phyloP scores from a whole-genome alignment of 225 moss, liverwort and hornwort species.

The Straminergon stramineum region DNA sequence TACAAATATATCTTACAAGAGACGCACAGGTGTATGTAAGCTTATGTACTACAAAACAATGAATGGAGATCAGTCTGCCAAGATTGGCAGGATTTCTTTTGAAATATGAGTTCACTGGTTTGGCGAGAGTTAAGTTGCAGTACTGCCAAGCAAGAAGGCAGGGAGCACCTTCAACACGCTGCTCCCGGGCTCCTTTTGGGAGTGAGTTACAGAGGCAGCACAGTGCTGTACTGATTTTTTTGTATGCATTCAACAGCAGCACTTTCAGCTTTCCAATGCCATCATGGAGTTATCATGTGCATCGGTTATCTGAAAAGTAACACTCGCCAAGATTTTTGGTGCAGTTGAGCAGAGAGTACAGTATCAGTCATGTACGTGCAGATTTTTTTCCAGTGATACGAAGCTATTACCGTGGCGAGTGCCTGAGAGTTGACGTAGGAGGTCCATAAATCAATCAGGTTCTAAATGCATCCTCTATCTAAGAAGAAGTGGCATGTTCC shows the following conservation, averaged over 20 bases:
- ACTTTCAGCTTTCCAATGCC: neutral
- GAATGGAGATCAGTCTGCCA: neutral
- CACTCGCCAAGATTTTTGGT: neutral
- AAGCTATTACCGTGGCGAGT: neutral
- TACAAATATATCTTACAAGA: neutral
- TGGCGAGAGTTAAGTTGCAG: no score
- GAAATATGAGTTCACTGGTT: neutral
- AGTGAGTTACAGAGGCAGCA: neutral
- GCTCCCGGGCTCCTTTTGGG: neutral
- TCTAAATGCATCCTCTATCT: no score
- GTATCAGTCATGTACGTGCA: neutral
- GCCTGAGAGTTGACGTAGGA: no score
- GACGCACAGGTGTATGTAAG: neutral
- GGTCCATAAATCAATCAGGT: no score
- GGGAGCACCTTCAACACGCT: neutral
- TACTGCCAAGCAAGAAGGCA: neutral
- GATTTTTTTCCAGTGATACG: rapidly evolving
- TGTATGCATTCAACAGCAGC: neutral
- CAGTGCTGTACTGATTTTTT: neutral
- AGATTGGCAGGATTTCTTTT: neutral
- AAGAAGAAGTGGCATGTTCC: no score
- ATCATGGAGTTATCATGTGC: neutral
- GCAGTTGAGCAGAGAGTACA: neutral
- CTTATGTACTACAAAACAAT: neutral
- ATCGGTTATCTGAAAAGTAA: neutral